Conservation (phyloP, 2,329 filamentous ascomycete species). For the Lecanicillium sp. region DNA sequence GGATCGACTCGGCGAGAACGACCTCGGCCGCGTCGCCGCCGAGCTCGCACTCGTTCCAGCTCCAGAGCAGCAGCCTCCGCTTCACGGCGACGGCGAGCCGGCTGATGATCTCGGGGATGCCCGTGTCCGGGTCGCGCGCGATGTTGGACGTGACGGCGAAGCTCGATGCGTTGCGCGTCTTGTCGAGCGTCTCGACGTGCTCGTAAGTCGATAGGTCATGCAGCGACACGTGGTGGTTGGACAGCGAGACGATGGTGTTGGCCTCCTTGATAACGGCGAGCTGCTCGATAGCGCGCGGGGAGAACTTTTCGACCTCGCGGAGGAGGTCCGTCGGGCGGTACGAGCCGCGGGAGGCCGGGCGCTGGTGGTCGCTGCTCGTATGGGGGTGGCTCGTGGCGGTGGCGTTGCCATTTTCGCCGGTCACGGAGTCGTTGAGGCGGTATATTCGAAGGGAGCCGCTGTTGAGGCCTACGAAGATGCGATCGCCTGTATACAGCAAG, state of each 20-base stretch:
- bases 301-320: slow-evolving; percentile 92
- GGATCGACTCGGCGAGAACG: slow-evolving; percentile 72
- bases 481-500: slow-evolving; percentile 57
- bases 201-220: slow-evolving; percentile 84
- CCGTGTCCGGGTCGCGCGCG: slow-evolving; percentile 78
- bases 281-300: slow-evolving; percentile 82
- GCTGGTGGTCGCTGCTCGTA: slow-evolving; percentile 21
- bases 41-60: slow-evolving; percentile 93
- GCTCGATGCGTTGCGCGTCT: slow-evolving; percentile 80
- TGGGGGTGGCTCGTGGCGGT: slow-evolving; percentile 21
- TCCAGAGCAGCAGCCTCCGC: slow-evolving; percentile 82
- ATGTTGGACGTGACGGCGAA: slow-evolving; percentile 97
- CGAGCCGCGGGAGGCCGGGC: slow-evolving; percentile 24
- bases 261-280: slow-evolving; percentile 94
- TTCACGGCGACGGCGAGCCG: slow-evolving; percentile 89
- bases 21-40: slow-evolving; percentile 69
- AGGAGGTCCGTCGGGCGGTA: slow-evolving; percentile 71
- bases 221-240: slow-evolving; percentile 82
- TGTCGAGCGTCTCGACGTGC: slow-evolving; percentile 69
- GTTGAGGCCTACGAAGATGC: slow-evolving; percentile 85
- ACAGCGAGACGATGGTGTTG: slow-evolving; percentile 82
- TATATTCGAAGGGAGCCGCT: slow-evolving; percentile 86
- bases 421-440: slow-evolving; percentile 66
- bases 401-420: slow-evolving; percentile 26
- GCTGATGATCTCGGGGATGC: slow-evolving; percentile 89